Conservation (phyloP, 495 filamentous ascomycete genomes). For the Chaetomium fimeti region DNA sequence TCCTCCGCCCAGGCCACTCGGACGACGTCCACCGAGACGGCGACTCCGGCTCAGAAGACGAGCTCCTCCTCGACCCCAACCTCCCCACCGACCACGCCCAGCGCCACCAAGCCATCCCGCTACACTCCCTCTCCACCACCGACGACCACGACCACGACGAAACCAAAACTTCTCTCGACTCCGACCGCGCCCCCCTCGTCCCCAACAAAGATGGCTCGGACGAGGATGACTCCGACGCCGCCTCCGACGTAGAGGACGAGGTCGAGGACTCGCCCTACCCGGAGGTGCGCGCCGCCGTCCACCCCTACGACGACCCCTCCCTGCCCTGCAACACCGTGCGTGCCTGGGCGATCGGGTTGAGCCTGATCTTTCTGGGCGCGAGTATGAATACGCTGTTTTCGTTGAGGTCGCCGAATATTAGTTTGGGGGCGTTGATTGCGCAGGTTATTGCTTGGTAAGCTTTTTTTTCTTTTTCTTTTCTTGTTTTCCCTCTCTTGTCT, state of each 20-base stretch:
- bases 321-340: conserved; percentile 68
- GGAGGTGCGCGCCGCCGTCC: conserved; percentile 63
- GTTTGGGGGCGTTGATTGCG: conserved; percentile 64
- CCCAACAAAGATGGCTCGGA: background rate
- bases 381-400: conserved; percentile 71
- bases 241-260: conserved; percentile 31
- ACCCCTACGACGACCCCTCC: conserved; percentile 61
- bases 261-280: conserved; percentile 66
- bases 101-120: conserved; percentile 26
- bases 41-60: conserved; percentile 43
- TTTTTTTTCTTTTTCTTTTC: background rate
- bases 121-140: conserved; percentile 31
- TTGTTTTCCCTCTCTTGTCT: too few species aligned
- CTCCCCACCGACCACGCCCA: conserved; percentile 42
- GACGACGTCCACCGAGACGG: conserved; percentile 28
- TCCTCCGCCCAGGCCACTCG: conserved; percentile 33
- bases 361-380: conserved; percentile 64
- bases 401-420: conserved; percentile 63
- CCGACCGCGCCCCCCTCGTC: conserved; percentile 4
- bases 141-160: conserved; percentile 38
- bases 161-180: conserved; percentile 20
- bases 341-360: conserved; percentile 69
- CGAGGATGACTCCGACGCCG: conserved; percentile 7
- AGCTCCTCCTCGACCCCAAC: conserved; percentile 52
- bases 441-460: conserved; percentile 63